Evolutionary conservation across 179 eudicot species (phyloP).

Genomic region (Actinidia arguta): DNA sequence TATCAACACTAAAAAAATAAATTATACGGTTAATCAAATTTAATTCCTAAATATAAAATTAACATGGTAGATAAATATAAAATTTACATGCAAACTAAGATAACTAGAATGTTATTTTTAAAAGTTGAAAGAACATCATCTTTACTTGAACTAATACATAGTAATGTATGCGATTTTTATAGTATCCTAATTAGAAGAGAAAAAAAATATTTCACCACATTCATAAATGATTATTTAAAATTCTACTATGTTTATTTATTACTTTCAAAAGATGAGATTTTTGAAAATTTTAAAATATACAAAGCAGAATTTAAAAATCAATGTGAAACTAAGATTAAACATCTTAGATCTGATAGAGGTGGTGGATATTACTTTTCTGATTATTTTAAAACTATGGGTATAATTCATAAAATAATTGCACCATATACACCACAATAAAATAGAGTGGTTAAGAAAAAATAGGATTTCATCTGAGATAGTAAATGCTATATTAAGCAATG

Average conservation of each 20-base stretch:
- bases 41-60: too few species aligned
- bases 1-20: too few species aligned
- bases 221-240: too few species aligned
- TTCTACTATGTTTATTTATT: too few species aligned
- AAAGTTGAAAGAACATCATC: too few species aligned
- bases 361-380: neutral
- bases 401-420: neutral
- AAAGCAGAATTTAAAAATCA: too few species aligned
- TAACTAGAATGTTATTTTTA: neutral
- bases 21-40: too few species aligned
- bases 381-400: neutral
- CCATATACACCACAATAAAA: neutral
- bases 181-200: neutral
- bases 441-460: too few species aligned
- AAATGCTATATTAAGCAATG: neutral
- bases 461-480: too few species aligned
- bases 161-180: neutral
- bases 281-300: too few species aligned
- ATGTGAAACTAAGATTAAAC: too few species aligned
- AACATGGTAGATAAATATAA: neutral
- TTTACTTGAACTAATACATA: neutral
- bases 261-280: too few species aligned
- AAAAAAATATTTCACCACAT: neutral
- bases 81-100: neutral
- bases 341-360: neutral